Base-by-base conservation (phyloP, 257 asterid species). In the Fraxinus pennsylvanica region DNA sequence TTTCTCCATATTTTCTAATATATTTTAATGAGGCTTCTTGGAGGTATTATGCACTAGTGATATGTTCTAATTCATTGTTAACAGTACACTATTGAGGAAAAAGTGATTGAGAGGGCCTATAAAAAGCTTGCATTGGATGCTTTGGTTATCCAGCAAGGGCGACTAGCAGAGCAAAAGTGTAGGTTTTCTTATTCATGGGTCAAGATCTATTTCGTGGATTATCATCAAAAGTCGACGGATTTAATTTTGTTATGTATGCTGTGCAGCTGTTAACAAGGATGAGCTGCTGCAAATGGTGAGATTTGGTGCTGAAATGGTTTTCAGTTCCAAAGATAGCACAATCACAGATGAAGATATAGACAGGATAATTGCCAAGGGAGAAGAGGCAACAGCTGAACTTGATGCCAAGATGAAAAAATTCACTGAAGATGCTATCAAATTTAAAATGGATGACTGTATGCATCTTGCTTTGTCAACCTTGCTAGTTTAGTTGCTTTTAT, bases 61-160 rank as follows among this genome's bases (percentile, higher is more conserved):
- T 77, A 52, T 74, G 54, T 30, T 33, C 61, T 5, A 81, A 71
- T 79, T 83, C 78, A 43, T 82, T 75, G 67, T 76, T 79, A 68
- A 45, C 90, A 96, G 99, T 91, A 92, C 83, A 91, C 99, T 21
- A 96, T 96, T 81, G 99, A 96, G 88, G 99, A 96, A 81, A 96
- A 96, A 77, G 99, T 96, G 86, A 96, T 96, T 77, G 99, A 96
- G 87, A 91, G 99, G 88, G 99, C 99, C 79, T 96, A 96, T 73
- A 96, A 96, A 84, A 96, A 96, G 91, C 99, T 96, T 84, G 99
- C 99, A 82, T 98, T 96, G 84, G 99, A 96, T 89, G 99, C 99
- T 67, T 88, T 96, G 88, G 99, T 96, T 77, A 96, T 96, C 86
- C 99, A 96, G 72, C 99, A 96, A 85, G 99, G 99, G 82, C 89